A percentile compares a stretch with the other conserved stretches of the same genome.
Evolutionary conservation across 441 rosid genomes (phyloP).

Genomic region (Omphalea diandra): DNA sequence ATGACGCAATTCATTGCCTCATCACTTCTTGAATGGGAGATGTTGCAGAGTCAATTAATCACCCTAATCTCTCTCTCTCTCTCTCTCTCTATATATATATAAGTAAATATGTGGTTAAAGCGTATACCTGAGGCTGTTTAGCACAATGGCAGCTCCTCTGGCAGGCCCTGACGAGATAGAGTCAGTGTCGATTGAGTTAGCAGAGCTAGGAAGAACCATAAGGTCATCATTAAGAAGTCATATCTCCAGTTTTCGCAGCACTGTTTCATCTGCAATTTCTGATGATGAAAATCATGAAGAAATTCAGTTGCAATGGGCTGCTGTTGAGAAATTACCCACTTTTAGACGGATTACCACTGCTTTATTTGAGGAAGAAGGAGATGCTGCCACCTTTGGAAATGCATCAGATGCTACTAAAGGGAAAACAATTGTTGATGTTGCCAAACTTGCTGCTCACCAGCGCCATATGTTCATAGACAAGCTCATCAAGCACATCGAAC

Average conservation of each 20-base stretch:
- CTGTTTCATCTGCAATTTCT: conserved; percentile 18
- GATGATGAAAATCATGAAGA: conserved; percentile 20
- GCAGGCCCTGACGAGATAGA: conserved; percentile 35
- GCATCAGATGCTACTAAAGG: conserved; percentile 28
- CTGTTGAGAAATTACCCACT: conserved; percentile 41
- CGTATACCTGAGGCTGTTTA: no score
- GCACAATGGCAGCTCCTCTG: conserved; percentile 27
- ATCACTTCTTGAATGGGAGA: no score
- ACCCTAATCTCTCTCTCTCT: neutral
- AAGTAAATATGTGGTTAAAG: neutral
- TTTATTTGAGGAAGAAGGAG: conserved; percentile 29
- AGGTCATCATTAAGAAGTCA: conserved; percentile 38
- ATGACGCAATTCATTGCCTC: neutral
- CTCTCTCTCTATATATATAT: neutral
- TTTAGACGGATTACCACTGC: conserved; percentile 37
- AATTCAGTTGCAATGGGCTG: conserved; percentile 31
- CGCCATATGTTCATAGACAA: conserved; percentile 53
- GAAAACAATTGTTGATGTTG: conserved; percentile 42
- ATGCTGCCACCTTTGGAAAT: neutral
- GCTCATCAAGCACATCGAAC: conserved; percentile 56
- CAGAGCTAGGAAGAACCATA: conserved; percentile 37
- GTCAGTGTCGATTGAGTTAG: conserved; percentile 31
- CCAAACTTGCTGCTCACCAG: conserved; percentile 50
- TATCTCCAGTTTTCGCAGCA: conserved; percentile 31
- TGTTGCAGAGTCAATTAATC: no score